Evolutionary conservation across 176 grass and related monocot species (phyloP), one percentile per base, ranked within the genome.

Genomic region (Puya raimondii): DNA sequence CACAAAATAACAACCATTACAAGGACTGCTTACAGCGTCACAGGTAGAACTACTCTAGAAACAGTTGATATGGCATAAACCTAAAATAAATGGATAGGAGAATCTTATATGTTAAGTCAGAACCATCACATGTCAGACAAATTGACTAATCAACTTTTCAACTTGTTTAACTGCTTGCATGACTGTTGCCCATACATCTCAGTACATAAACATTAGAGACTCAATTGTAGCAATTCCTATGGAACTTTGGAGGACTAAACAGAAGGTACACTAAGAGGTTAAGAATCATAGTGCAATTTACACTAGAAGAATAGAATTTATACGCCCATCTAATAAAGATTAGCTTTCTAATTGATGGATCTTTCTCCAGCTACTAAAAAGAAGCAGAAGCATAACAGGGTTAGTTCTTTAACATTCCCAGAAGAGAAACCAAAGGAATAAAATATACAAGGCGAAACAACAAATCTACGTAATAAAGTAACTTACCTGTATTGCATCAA

Each of bases 401-500:
- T 42, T 42, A 42, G 4, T 42, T 42, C 33, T 42, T 42, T 6
- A 42, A 7, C 33, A 42, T 42, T 42, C 6, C 5, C 33, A 42
- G 33, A 6, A 42, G 0, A 42, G 33, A 42, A 42, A 42, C 33
- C 4, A 0, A 42, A 42, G 33, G 4, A 42, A 42, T 42, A 4
- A 33, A 33, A 4, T 33, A 33, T 33, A 33, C 29, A 33, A 33
- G 29, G 29, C 29, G 4, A 33, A 33, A 33, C 29, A 5, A 33
- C 29, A 33, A 33, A 2, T 33, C 29, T 33, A 33, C 29, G 14
- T 20, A 18, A 53, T 33, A 54, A 78, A 70, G 11, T 71, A 78
- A 74, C 48, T 53, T 65, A 99, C 94, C 89, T 99, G 87, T 88
- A 99, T 93, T 53, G 94, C 85, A 80, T 99, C 89, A 67, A 99